Evolutionary conservation across 306 rosid species (phyloP).

Genomic region (Datisca glomerata): DNA sequence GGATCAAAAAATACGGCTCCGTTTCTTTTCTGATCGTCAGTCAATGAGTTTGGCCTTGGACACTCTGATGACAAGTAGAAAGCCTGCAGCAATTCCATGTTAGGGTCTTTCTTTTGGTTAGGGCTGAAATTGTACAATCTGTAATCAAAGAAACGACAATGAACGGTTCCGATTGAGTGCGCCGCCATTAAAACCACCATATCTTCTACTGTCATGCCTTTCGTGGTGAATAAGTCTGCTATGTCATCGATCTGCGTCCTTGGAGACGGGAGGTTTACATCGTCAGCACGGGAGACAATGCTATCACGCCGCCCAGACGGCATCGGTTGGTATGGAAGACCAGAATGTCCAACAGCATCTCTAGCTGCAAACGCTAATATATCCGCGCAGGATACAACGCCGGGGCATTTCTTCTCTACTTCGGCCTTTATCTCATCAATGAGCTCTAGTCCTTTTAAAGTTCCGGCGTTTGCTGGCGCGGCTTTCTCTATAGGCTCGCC

Average conservation of each 20-base stretch:
- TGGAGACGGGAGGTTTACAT: conserved; percentile 29
- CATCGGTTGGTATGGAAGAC: conserved; percentile 13
- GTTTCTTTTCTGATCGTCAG: neutral
- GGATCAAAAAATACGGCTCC: conserved; percentile 26
- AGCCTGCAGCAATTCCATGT: neutral
- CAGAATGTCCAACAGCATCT: conserved; percentile 21
- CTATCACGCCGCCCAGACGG: conserved; percentile 46
- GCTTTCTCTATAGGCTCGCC: conserved; percentile 36
- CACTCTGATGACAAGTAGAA: conserved; percentile 17
- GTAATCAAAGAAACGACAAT: conserved; percentile 22
- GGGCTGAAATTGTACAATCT: conserved; percentile 17
- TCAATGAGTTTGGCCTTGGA: neutral
- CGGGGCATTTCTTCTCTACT: too few relatives aligned
- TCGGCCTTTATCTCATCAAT: conserved; percentile 44
- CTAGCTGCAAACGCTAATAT: conserved; percentile 28
- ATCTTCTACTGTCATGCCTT: conserved; percentile 32
- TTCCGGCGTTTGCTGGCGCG: conserved; percentile 23
- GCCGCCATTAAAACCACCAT: conserved; percentile 41
- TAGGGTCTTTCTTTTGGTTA: conserved; percentile 20
- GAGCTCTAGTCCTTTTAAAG: conserved; percentile 30
- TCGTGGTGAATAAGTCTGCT: conserved; percentile 13
- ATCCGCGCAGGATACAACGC: conserved; percentile 59
- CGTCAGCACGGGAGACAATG: conserved; percentile 21
- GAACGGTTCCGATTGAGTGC: conserved; percentile 48
- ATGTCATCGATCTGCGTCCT: conserved; percentile 11